phyloP scores from a whole-genome alignment of 139 green algal species.

The Microglena sp. region DNA sequence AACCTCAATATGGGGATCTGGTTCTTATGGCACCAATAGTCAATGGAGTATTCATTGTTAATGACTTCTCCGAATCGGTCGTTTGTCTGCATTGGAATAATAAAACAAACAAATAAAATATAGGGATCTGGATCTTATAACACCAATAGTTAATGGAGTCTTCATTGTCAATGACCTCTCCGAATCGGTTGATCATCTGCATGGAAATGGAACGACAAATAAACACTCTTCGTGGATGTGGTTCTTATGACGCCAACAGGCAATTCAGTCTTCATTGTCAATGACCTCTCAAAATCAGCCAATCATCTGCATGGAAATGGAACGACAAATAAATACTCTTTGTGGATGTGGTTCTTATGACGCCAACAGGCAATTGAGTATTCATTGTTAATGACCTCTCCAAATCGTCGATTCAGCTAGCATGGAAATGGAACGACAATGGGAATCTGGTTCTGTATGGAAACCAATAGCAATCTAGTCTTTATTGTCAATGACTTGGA shows the following conservation, averaged over 20 bases:
- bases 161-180: slow-evolving; percentile 77
- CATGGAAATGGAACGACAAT: too few relatives aligned
- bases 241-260: slow-evolving; percentile 87
- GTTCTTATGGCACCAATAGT: slow-evolving; percentile 87
- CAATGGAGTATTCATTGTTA: slow-evolving; percentile 75
- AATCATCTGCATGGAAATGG: too few relatives aligned
- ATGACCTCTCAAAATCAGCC: slow-evolving; percentile 63
- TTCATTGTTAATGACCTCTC: slow-evolving; percentile 77
- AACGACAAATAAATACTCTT: too few relatives aligned
- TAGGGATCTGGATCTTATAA: slow-evolving; percentile 80
- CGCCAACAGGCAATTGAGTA: slow-evolving; percentile 91
- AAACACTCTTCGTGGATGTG: slow-evolving; percentile 92
- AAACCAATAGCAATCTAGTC: slow-evolving; percentile 91
- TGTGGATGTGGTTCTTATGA: slow-evolving; percentile 79
- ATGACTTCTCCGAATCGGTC: slow-evolving; percentile 63
- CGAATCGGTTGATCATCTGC: slow-evolving; percentile 42
- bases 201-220: too few relatives aligned
- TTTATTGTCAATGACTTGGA: slow-evolving; percentile 82
- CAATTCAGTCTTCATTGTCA: slow-evolving; percentile 75
- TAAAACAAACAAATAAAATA: too few relatives aligned
- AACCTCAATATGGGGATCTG: slow-evolving; percentile 93
- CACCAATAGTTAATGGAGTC: slow-evolving; percentile 91
- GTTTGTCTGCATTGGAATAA: too few relatives aligned
- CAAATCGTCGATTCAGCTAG: slow-evolving; percentile 41
- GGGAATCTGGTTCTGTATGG: slow-evolving; percentile 87